Evolutionary conservation across 2,329 filamentous ascomycete species (phyloP).

Genomic region (Dothidotthia symphoricarpi): DNA sequence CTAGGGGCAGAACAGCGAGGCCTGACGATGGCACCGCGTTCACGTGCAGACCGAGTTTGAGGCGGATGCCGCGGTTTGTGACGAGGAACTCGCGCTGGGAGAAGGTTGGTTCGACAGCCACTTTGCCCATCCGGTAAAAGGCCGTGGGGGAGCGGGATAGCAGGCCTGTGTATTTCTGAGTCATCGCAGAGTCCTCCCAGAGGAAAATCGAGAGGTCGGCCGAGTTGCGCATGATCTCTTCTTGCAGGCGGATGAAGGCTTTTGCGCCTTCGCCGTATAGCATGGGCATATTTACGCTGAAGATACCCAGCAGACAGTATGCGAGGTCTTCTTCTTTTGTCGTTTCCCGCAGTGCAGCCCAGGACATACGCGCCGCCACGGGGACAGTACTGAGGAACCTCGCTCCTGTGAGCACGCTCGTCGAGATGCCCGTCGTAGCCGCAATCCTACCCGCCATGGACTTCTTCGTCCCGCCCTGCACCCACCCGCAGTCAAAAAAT

Average conservation of each 20-base stretch:
- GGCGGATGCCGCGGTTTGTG: slow-evolving; percentile 6
- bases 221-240: too few relatives aligned
- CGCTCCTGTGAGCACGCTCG: slow-evolving; percentile 3
- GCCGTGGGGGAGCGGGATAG: slow-evolving; percentile 3
- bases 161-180: slow-evolving; percentile 5
- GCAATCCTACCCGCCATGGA: slow-evolving; percentile 6
- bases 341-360: slow-evolving; percentile 24
- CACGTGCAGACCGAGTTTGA: slow-evolving; percentile 8
- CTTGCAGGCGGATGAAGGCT: too few relatives aligned
- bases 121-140: slow-evolving; percentile 5
- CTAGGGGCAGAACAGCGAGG: slow-evolving; percentile 6
- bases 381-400: slow-evolving; percentile 8
- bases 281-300: slow-evolving; percentile 1
- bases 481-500: slow-evolving; percentile 13
- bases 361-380: slow-evolving; percentile 17
- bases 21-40: slow-evolving; percentile 4
- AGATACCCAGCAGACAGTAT: slow-evolving; percentile 17
- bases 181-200: too few relatives aligned
- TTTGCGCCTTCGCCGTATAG: too few relatives aligned
- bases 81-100: slow-evolving; percentile 5
- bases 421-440: slow-evolving; percentile 10
- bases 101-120: slow-evolving; percentile 2
- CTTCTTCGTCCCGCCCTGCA: slow-evolving; percentile 5
- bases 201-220: too few relatives aligned
- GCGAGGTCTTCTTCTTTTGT: slow-evolving; percentile 17